Percentiles rank a stretch among this genome's conserved stretches.
Conservation (phyloP, 1,284 basidiomycete genomes). For the Irpex sp. region DNA sequence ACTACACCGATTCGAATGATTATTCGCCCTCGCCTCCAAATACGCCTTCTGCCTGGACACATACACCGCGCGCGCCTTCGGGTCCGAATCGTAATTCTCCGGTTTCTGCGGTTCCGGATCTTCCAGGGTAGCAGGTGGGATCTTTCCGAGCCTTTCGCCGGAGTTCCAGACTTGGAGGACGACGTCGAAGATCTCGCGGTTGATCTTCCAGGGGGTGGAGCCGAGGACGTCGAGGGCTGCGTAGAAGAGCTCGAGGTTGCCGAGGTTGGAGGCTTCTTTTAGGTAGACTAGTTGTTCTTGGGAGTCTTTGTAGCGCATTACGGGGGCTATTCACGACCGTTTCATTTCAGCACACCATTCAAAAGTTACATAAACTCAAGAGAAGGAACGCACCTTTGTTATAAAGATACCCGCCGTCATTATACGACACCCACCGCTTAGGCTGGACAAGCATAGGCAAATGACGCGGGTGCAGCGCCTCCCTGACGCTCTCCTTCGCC, state of each 20-base stretch:
- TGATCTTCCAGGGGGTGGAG: conserved; percentile 90
- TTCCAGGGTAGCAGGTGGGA: conserved; percentile 68
- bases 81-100: conserved; percentile 61
- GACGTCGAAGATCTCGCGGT: conserved; percentile 72
- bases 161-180: conserved; percentile 83
- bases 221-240: conserved; percentile 90
- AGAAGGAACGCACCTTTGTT: conserved; percentile 55
- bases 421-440: conserved; percentile 79
- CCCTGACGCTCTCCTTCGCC: conserved; percentile 73
- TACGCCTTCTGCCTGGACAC: conserved; percentile 58
- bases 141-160: conserved; percentile 70
- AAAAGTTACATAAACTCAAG: too few relatives aligned
- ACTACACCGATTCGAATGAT: conserved; percentile 89
- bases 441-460: conserved; percentile 95
- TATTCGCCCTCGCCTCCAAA: conserved; percentile 66
- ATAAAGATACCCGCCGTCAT: conserved; percentile 84
- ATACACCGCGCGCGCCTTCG: conserved; percentile 61
- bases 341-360: too few relatives aligned
- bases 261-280: conserved; percentile 68
- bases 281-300: conserved; percentile 86
- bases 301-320: conserved; percentile 94
- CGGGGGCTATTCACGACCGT: conserved; percentile 41
- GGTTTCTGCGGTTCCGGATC: conserved; percentile 65
- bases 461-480: conserved; percentile 88
- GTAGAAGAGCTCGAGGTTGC: conserved; percentile 84